Evolutionary conservation across 495 filamentous ascomycete species (phyloP).

Genomic region (Lichenothelia convexa): DNA sequence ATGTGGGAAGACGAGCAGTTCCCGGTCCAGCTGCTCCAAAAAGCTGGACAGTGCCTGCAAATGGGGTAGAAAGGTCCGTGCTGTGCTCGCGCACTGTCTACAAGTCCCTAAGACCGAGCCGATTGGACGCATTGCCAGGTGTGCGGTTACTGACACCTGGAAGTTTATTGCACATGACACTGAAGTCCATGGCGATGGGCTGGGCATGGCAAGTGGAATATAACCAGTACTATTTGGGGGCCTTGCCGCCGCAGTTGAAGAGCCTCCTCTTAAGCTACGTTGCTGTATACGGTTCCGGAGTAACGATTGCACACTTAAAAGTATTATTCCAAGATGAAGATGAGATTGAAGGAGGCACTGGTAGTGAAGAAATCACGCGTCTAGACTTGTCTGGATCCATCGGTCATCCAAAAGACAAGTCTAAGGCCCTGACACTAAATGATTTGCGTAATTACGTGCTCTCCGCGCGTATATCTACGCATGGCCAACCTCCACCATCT

Average conservation of each 20-base stretch:
- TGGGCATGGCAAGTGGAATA: conserved; percentile 53
- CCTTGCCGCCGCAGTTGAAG: conserved; percentile 43
- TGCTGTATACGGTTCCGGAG: conserved; percentile 31
- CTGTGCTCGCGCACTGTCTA: conserved; percentile 7
- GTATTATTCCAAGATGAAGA: conserved; percentile 17
- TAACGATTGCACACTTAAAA: conserved; percentile 26
- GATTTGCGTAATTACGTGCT: not conserved
- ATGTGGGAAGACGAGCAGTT: conserved; percentile 25
- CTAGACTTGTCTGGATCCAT: conserved; percentile 49
- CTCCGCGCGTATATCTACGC: not conserved
- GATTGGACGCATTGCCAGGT: not conserved
- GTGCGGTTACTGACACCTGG: conserved; percentile 8
- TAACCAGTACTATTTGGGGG: conserved; percentile 45
- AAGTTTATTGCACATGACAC: conserved; percentile 36
- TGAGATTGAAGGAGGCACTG: conserved; percentile 13
- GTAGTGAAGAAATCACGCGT: conserved; percentile 34
- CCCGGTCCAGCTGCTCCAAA: conserved; percentile 52
- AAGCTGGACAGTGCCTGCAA: conserved; percentile 30
- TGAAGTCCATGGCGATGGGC: conserved; percentile 44
- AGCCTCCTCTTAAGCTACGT: conserved; percentile 44
- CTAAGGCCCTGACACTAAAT: not conserved
- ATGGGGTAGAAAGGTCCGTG: not conserved
- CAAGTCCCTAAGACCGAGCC: not conserved
- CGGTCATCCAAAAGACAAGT: conserved; percentile 15
- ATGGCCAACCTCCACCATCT: not conserved